Conservation (phyloP, 2,329 filamentous ascomycete genomes). For the Arachnomyces sp. region DNA sequence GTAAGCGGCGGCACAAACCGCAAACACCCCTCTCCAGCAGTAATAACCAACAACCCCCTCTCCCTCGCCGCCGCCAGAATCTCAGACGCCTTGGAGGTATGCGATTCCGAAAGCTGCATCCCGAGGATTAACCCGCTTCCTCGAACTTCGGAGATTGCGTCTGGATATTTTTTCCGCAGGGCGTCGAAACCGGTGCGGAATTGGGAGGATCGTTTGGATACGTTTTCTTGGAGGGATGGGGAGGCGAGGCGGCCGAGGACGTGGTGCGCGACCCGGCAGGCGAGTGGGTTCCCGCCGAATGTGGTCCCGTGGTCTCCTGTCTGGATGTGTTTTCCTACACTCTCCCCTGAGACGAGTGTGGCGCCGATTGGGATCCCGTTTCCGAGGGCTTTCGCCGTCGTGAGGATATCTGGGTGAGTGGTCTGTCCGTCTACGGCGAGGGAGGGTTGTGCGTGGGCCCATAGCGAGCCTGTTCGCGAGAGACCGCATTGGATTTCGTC, state of each 20-base stretch:
- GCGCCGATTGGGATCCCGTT: conserved; percentile 96
- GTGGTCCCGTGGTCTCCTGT: conserved; percentile 87
- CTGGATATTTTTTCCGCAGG: conserved; percentile 56
- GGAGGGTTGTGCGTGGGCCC: conserved; percentile 73
- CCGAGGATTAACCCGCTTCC: conserved; percentile 82
- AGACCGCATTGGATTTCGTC: conserved; percentile 98
- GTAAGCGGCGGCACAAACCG: conserved; percentile 83
- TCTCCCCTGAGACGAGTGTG: conserved; percentile 55
- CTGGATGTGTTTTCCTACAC: conserved; percentile 60
- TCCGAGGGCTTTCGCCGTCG: conserved; percentile 89
- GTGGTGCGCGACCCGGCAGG: conserved; percentile 74
- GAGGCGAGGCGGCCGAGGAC: conserved; percentile 71
- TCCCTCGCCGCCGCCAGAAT: conserved; percentile 82
- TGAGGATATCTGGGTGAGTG: conserved; percentile 88
- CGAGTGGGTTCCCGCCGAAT: conserved; percentile 86
- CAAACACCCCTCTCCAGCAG: conserved; percentile 83
- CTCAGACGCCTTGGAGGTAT: conserved; percentile 40
- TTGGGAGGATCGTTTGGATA: conserved; percentile 57
- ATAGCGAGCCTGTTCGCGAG: conserved; percentile 75
- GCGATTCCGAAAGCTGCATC: conserved; percentile 67
- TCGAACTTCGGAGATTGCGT: conserved; percentile 66
- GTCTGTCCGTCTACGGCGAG: conserved; percentile 39
- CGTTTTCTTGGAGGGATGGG: conserved; percentile 58
- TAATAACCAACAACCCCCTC: conserved; percentile 81
- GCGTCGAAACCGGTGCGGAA: conserved; percentile 52